Base-by-base conservation (phyloP, 2,329 filamentous ascomycete genomes). In the Xylariaceae sp. region DNA sequence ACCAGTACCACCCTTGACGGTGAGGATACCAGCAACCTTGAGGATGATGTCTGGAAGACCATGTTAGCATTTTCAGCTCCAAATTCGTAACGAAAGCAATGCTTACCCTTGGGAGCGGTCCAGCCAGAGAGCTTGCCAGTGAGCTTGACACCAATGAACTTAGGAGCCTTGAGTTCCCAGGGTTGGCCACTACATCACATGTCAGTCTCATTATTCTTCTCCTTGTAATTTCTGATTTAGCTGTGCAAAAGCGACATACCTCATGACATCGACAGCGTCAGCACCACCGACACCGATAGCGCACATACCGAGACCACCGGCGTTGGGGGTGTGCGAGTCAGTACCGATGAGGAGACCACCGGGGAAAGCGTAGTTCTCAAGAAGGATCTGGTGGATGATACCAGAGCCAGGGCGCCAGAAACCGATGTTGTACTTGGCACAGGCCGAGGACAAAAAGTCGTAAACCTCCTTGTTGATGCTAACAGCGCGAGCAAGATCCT, bases 381-480 rank as follows among this genome's bases (percentile, higher is more conserved):
- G 86, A 65, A 97, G 79, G 73, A 97, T 97, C 83, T 97, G 94
- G 82, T 99, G 94, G 71, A 99, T 99, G 76, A 97, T 99, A 84
- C 94, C 94, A 75, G 93, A 97, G 70, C 94, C 94, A 66, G 94
- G 94, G 77, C 86, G 91, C 94, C 94, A 99, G 88, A 97, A 97
- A 82, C 94, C 94, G 76, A 97, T 97, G 84, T 97, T 93, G 84
- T 97, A 99, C 83, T 97, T 99, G 73, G 92, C 92, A 76, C 93
- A 97, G 67, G 93, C 89, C 65, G 88, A 87, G 63, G 92, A 85
- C 74, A 99, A 81, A 84, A 99, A 99, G 79, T 97, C 89, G 80
- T 97, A 99, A 70, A 99, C 94, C 79, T 97, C 93, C 84, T 95
- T 96, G 88, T 97, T 97, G 81, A 96, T 96, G 70, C 87, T 84